phyloP scores from a whole-genome alignment of 1,284 basidiomycete species.

The Fomitopsis betulina region DNA sequence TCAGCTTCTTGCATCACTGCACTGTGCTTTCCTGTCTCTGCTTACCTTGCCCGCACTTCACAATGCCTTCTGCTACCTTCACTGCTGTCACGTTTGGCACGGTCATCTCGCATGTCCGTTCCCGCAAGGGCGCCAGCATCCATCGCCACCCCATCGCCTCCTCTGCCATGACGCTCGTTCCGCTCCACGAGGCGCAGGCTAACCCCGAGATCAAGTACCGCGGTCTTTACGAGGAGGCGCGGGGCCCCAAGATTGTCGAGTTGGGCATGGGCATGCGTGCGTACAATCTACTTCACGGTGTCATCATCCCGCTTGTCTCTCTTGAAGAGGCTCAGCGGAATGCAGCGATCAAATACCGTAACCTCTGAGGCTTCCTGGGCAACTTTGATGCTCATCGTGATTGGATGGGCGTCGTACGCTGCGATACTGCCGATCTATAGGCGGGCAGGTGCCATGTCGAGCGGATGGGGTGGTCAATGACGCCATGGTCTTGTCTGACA shows the following conservation, averaged over 20 bases:
- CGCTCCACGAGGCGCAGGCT: neutral
- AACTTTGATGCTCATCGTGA: neutral
- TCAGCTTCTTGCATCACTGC: neutral
- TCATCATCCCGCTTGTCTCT: neutral
- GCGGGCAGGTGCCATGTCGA: neutral
- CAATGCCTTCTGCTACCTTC: neutral
- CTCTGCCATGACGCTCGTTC: neutral
- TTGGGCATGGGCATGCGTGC: neutral
- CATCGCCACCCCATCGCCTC: neutral
- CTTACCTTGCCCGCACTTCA: neutral
- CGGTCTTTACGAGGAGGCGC: neutral
- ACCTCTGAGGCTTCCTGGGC: neutral
- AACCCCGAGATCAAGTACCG: conserved; percentile 1
- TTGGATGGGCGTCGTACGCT: neutral
- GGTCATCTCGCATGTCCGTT: neutral
- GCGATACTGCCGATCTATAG: neutral
- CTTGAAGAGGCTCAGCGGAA: neutral
- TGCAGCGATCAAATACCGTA: neutral
- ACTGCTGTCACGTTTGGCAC: neutral
- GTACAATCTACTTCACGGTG: neutral
- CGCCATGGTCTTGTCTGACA: neutral
- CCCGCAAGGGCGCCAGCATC: neutral
- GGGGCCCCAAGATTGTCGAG: neutral
- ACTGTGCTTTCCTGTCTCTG: neutral
- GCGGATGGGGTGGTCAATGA: neutral